These are phyloP conservation scores for Ustilago tritici DNA, from an alignment of 1,284 basidiomycete species.

Conservation along the genomic window DNA sequence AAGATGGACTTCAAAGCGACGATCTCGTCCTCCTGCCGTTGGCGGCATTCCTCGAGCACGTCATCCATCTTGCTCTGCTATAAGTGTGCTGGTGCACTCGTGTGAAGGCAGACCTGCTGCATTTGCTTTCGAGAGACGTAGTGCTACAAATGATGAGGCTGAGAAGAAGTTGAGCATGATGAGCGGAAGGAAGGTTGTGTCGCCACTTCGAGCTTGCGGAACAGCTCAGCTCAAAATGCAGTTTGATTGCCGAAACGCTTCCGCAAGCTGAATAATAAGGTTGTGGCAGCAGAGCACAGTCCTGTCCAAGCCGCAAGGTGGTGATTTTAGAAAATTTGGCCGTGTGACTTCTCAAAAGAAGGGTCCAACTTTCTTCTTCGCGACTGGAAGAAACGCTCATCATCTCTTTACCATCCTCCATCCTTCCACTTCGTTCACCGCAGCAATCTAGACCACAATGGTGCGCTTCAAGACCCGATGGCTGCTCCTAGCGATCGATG, in stretches of 20 bases:
- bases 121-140: background rate
- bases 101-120: background rate
- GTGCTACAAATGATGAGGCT: background rate
- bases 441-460: constrained; percentile 10
- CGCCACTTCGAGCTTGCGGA: background rate
- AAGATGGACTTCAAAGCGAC: constrained; percentile 54
- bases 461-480: constrained; percentile 58
- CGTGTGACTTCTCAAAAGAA: constrained; percentile 7
- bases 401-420: background rate
- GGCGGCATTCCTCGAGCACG: constrained; percentile 32
- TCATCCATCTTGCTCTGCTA: constrained; percentile 25
- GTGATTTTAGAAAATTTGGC: constrained; percentile 19
- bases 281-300: background rate
- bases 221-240: constrained; percentile 19
- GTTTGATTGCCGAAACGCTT: constrained; percentile 23
- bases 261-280: background rate
- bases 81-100: constrained; percentile 6
- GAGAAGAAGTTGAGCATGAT: background rate
- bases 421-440: background rate
- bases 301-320: constrained; percentile 5
- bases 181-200: background rate
- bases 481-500: constrained; percentile 49
- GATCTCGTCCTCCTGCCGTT: constrained; percentile 50
- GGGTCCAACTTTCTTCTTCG: constrained; percentile 23
- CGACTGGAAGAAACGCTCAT: constrained; percentile 1